These are phyloP conservation scores for Helminthosporium solani DNA, from an alignment of 2,329 filamentous ascomycete species.

Conservation along the genomic window DNA sequence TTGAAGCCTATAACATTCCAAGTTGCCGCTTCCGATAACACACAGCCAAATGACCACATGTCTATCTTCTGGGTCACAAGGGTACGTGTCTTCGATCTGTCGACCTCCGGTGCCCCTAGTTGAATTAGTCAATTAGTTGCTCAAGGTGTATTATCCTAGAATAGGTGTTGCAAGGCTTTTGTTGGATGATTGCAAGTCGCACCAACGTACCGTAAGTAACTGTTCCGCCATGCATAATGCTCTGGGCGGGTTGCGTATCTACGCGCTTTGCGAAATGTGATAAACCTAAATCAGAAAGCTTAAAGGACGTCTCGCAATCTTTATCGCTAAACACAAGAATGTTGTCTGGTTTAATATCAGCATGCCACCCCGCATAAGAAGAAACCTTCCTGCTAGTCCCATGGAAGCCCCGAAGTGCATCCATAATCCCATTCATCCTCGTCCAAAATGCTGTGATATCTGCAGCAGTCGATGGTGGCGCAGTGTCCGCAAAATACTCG, in stretches of 20 bases:
- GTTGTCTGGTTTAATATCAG: slow-evolving; percentile 48
- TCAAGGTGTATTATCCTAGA: background rate
- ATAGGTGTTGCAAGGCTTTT: background rate
- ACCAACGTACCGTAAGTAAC: slow-evolving; percentile 33
- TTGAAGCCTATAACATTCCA: slow-evolving; percentile 9
- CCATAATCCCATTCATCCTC: slow-evolving; percentile 23
- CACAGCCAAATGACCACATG: slow-evolving; percentile 13
- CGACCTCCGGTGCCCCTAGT: slow-evolving; percentile 1
- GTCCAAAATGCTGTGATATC: slow-evolving; percentile 35
- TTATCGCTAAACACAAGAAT: slow-evolving; percentile 37
- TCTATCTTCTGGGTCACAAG: slow-evolving; percentile 4
- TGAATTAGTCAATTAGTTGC: background rate
- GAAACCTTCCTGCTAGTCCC: slow-evolving; percentile 3
- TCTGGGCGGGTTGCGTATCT: slow-evolving; percentile 1
- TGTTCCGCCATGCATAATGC: slow-evolving; percentile 29
- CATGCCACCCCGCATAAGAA: slow-evolving; percentile 37
- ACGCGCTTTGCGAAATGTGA: slow-evolving; percentile 21
- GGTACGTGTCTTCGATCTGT: background rate
- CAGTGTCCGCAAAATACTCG: slow-evolving; percentile 27
- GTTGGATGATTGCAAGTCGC: background rate
- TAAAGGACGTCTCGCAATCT: too few relatives aligned
- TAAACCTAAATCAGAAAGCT: slow-evolving; percentile 44
- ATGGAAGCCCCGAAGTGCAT: slow-evolving; percentile 25
- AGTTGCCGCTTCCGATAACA: slow-evolving; percentile 8
- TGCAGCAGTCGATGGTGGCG: slow-evolving; percentile 14